Percentiles rank a stretch among this genome's conserved stretches.
Conservation (phyloP, 257 asterid genomes). For the Gentiana straminea region DNA sequence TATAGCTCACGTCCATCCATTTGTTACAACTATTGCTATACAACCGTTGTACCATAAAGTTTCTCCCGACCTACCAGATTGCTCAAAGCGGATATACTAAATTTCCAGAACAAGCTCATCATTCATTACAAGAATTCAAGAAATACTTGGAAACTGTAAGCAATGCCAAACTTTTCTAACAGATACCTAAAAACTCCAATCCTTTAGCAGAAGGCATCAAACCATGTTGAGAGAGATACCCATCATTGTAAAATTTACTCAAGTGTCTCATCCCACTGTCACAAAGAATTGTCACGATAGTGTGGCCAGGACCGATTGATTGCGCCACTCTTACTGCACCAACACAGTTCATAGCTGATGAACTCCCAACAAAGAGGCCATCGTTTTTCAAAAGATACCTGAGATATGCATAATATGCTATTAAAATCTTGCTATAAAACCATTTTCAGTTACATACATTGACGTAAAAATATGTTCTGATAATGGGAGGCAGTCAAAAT, state of each 20-base stretch:
- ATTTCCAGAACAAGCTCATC: not conserved
- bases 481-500: not conserved
- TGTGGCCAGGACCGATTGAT: constrained; percentile 80
- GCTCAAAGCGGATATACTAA: too few species aligned
- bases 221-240: constrained; percentile 53
- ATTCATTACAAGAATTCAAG: not conserved
- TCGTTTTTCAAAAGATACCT: constrained; percentile 78
- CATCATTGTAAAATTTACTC: constrained; percentile 60
- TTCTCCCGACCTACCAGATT: too few species aligned
- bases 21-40: too few species aligned
- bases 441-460: too few species aligned
- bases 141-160: not conserved
- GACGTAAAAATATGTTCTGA: too few species aligned
- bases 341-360: constrained; percentile 96
- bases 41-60: too few species aligned
- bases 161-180: not conserved
- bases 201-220: constrained; percentile 60
- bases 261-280: constrained; percentile 96
- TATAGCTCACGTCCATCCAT: too few species aligned
- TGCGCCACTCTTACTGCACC: constrained; percentile 88
- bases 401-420: constrained; percentile 1
- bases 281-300: constrained; percentile 79
- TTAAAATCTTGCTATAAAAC: constrained; percentile 1
- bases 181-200: constrained; percentile 55
- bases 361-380: constrained; percentile 97